Percentiles rank a stretch among this genome's conserved stretches.
These are phyloP conservation scores for Leucosporidium scottii DNA, from an alignment of 768 basidiomycete species.

Conservation along the genomic window DNA sequence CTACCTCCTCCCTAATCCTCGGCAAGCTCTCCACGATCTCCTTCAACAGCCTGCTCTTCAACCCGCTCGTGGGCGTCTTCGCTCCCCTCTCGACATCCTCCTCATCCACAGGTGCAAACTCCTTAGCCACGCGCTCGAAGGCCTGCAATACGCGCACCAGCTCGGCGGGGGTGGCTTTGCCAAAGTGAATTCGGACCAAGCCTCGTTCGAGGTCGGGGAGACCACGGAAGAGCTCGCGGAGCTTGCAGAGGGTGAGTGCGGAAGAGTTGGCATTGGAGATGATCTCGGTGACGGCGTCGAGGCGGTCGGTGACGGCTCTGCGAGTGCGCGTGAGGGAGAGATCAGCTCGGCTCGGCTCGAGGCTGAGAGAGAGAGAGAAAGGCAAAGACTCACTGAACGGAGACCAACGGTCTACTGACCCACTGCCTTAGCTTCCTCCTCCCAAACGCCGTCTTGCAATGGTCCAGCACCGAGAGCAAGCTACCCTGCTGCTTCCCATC, in stretches of 20 bases:
- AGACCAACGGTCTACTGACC: slow-evolving; percentile 74
- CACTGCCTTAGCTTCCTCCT: slow-evolving; percentile 72
- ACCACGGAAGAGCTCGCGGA: slow-evolving; percentile 21
- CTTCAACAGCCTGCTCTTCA: slow-evolving; percentile 43
- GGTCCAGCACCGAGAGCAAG: slow-evolving; percentile 76
- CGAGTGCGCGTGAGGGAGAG: background rate
- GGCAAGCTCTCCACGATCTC: slow-evolving; percentile 65
- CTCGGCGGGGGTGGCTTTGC: slow-evolving; percentile 73
- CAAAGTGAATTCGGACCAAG: slow-evolving; percentile 79
- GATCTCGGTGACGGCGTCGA: slow-evolving; percentile 81
- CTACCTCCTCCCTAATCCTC: slow-evolving; percentile 53
- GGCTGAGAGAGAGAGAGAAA: background rate
- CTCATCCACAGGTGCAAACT: slow-evolving; percentile 46
- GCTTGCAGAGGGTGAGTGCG: slow-evolving; percentile 53
- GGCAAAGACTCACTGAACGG: slow-evolving; percentile 44
- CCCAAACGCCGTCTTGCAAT: slow-evolving; percentile 82
- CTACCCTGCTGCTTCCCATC: slow-evolving; percentile 67
- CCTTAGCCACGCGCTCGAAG: slow-evolving; percentile 60
- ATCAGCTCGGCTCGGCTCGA: background rate
- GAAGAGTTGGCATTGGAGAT: slow-evolving; percentile 14
- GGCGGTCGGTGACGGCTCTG: slow-evolving; percentile 66
- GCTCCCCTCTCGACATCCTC: background rate
- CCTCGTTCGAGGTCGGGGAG: slow-evolving; percentile 46
- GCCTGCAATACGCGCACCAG: slow-evolving; percentile 66
- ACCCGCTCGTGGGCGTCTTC: background rate